phyloP scores from a whole-genome alignment of 2,329 filamentous ascomycete genomes.

The Cladobotryum mycophilum region DNA sequence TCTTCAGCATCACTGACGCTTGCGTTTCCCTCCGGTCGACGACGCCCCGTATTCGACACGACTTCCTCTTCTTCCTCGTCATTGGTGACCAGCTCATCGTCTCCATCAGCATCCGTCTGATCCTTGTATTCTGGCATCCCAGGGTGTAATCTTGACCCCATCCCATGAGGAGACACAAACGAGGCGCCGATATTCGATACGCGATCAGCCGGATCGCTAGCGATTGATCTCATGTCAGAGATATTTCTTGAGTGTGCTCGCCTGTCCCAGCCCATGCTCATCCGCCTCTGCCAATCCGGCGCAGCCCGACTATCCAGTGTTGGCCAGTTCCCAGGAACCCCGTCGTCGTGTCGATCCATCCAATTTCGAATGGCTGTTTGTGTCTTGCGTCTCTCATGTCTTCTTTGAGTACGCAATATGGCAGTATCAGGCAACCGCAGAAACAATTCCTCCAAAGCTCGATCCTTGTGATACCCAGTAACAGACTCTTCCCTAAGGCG shows the following conservation, averaged over 20 bases:
- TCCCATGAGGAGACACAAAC: conserved; percentile 22
- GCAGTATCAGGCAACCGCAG: conserved; percentile 62
- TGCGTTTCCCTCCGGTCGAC: conserved; percentile 21
- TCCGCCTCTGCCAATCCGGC: conserved; percentile 45
- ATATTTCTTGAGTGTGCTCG: conserved; percentile 42
- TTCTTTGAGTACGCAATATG: conserved; percentile 52
- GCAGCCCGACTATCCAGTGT: conserved; percentile 39
- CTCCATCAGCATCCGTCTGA: conserved; percentile 78
- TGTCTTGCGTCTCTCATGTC: conserved; percentile 63
- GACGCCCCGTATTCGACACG: conserved; percentile 35
- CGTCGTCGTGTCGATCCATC: conserved; percentile 68
- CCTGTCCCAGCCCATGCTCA: conserved; percentile 46
- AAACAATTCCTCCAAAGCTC: conserved; percentile 87
- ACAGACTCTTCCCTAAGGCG: conserved; percentile 80
- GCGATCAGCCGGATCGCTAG: conserved; percentile 60
- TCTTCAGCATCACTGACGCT: conserved; percentile 34
- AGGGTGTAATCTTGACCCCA: conserved; percentile 32
- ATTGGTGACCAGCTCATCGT: conserved; percentile 82
- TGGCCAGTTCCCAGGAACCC: conserved; percentile 42
- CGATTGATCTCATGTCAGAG: conserved; percentile 53
- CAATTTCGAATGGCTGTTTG: conserved; percentile 80
- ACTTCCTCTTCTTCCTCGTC: conserved; percentile 63
- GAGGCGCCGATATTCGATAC: conserved; percentile 44
- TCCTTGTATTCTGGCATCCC: conserved; percentile 40
- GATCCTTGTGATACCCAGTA: conserved; percentile 82